Evolutionary conservation across 176 grass and related monocot species (phyloP).

Genomic region (Leersia perrieri): DNA sequence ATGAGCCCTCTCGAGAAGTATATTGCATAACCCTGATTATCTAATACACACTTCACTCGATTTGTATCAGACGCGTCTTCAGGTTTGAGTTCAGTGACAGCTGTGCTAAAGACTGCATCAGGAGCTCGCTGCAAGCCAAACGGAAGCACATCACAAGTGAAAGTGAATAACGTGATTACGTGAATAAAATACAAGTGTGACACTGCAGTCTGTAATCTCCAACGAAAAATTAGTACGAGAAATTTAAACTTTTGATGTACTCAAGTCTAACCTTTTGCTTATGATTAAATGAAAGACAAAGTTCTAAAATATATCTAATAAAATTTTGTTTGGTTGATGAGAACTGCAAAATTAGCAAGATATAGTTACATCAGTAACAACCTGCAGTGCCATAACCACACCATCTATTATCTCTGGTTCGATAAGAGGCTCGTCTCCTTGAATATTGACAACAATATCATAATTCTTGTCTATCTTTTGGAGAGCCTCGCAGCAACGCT

Average conservation of each 20-base stretch:
- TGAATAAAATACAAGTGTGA: neutral
- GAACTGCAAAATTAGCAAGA: conserved; percentile 9
- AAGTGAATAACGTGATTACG: neutral
- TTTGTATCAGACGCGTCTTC: conserved; percentile 89
- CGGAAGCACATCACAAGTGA: neutral
- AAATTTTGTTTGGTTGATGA: neutral
- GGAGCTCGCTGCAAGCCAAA: conserved; percentile 61
- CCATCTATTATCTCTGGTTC: conserved; percentile 99
- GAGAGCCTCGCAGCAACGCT: conserved; percentile 89
- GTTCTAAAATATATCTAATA: neutral
- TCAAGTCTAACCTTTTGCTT: neutral
- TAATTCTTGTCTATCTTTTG: conserved; percentile 72
- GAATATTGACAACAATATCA: conserved; percentile 97
- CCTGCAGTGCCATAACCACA: conserved; percentile 94
- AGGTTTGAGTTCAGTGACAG: conserved; percentile 76
- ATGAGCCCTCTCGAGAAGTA: conserved; percentile 96
- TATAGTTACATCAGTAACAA: conserved; percentile 36
- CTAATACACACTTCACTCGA: conserved; percentile 89
- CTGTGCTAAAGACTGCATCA: conserved; percentile 97
- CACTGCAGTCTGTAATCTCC: neutral
- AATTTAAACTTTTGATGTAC: neutral
- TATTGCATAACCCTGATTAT: conserved; percentile 90
- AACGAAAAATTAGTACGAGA: neutral
- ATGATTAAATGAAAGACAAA: neutral
- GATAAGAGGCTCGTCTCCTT: conserved; percentile 96